These are phyloP conservation scores for Thalassiosira mediterranea DNA, from an alignment of 352 stramenopile genomes.

Conservation along the genomic window DNA sequence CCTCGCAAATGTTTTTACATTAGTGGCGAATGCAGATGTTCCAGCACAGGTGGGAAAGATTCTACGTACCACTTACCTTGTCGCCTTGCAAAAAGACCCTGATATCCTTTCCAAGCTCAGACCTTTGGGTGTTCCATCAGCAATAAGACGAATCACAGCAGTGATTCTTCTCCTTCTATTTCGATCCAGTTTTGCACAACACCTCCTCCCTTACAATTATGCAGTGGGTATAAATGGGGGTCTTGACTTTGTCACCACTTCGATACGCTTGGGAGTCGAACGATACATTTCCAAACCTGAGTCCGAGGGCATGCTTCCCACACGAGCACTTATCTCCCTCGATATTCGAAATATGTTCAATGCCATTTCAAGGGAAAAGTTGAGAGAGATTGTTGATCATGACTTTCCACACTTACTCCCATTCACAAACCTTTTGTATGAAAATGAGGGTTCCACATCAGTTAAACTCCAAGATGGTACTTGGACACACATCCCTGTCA, in stretches of 20 bases:
- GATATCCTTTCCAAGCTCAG: constrained; percentile 24
- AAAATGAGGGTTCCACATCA: not conserved
- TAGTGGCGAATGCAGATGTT: constrained; percentile 11
- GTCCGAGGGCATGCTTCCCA: not conserved
- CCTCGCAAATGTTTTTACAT: constrained; percentile 13
- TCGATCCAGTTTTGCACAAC: not conserved
- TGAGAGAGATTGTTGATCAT: constrained; percentile 6
- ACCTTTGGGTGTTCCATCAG: constrained; percentile 28
- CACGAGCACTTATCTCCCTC: constrained; percentile 21
- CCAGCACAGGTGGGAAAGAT: constrained; percentile 1
- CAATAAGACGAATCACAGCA: constrained; percentile 21
- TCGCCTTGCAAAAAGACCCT: constrained; percentile 23
- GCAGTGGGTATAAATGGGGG: constrained; percentile 3
- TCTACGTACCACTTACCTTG: constrained; percentile 16
- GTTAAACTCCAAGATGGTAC: constrained; percentile 3
- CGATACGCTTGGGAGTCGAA: constrained; percentile 1
- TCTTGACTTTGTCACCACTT: constrained; percentile 3
- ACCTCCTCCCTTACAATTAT: constrained; percentile 31
- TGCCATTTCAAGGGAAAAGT: constrained; percentile 20
- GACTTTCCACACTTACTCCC: not conserved
- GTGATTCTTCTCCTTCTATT: not conserved
- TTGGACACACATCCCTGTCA: constrained; percentile 12
- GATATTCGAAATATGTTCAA: constrained; percentile 52
- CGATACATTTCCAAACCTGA: constrained; percentile 13
- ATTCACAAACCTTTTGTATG: constrained; percentile 16